Base-by-base conservation (phyloP, 148 eudicot genomes). In the Chenopodium berlandieri region DNA sequence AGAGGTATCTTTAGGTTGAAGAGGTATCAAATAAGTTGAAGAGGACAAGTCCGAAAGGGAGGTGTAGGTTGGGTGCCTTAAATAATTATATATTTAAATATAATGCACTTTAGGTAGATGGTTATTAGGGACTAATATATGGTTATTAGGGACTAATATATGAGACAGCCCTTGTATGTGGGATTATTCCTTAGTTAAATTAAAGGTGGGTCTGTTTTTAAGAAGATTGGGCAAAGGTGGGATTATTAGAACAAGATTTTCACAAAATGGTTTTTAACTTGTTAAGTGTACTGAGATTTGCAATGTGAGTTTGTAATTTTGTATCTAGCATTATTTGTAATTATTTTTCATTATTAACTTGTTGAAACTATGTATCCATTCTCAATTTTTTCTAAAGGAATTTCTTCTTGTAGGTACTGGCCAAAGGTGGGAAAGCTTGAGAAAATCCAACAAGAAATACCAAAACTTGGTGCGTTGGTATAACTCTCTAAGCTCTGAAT, bases 381-480 rank as follows among this genome's bases (percentile, higher is more conserved):
- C n/a, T 25, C 1, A 23, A 23, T 20, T 76, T n/a, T 16, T 44
- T 6, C 78, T 30, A 22, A 69, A 17, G 73, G 69, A 22, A 13
- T 54, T 79, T 52, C 58, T 30, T 25, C 30, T 80, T 87, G 70
- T 82, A 94, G 99, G 89, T 68, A 86, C 89, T 89, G 98, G 98
- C 74, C 76, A 62, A 76, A 90, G 99, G 84, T 97, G 99, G 99
- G 97, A 94, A 84, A 94, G 98, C 80, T 87, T 94, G 89, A 88
- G 88, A 81, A 92, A 92, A 78, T 94, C 97, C 68, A 97, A 90
- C 71, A 96, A 90, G 87, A 97, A 97, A 81, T 97, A 88, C 83
- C 95, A 81, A 75, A 92, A 97, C 79, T 85, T 97, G 72, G 91
- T 87, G 23, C 87, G 98, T 30, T 94, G 98, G 98, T 97, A 89